Conservation (phyloP, 441 rosid genomes). For the Croton laevigatus region DNA sequence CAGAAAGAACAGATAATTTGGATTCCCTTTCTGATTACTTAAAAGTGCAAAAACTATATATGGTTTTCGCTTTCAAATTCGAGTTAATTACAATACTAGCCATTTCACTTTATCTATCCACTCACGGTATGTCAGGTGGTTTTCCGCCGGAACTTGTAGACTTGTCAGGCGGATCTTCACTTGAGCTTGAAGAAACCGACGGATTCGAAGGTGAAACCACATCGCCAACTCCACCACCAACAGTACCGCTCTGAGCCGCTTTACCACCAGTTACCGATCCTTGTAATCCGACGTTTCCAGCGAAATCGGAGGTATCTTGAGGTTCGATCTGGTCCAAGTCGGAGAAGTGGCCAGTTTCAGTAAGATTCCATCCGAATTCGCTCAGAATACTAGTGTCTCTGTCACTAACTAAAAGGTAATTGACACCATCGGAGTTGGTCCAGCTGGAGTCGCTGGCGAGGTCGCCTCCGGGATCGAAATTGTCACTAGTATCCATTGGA, state of each 20-base stretch:
- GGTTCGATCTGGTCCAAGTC: slow-evolving; percentile 23
- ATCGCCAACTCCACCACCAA: slow-evolving; percentile 15
- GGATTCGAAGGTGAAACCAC: slow-evolving; percentile 55
- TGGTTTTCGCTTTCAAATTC: slow-evolving; percentile 22
- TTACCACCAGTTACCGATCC: slow-evolving; percentile 17
- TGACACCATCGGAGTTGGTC: slow-evolving; percentile 39
- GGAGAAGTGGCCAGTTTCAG: slow-evolving; percentile 13
- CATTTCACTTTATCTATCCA: slow-evolving; percentile 20
- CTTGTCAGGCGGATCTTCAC: slow-evolving; percentile 73
- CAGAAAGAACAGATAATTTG: not conserved
- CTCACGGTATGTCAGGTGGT: slow-evolving; percentile 90
- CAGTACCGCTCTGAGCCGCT: slow-evolving; percentile 11
- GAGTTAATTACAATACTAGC: slow-evolving; percentile 23
- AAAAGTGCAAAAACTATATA: not conserved
- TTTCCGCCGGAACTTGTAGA: slow-evolving; percentile 64
- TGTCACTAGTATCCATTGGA: slow-evolving; percentile 32
- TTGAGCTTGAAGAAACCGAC: slow-evolving; percentile 71
- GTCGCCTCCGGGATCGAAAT: slow-evolving; percentile 47
- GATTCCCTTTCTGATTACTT: slow-evolving; percentile 12
- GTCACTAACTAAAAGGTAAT: slow-evolving; percentile 41
- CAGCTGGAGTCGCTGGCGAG: slow-evolving; percentile 35
- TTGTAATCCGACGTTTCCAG: slow-evolving; percentile 19
- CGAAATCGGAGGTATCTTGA: slow-evolving; percentile 26
- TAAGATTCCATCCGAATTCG: slow-evolving; percentile 63
- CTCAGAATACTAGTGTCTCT: slow-evolving; percentile 48